A percentile compares a stretch with the other conserved stretches of the same genome.
Evolutionary conservation across 176 grass and related monocot genomes (phyloP).

Genomic region (Musa troglodytarum): DNA sequence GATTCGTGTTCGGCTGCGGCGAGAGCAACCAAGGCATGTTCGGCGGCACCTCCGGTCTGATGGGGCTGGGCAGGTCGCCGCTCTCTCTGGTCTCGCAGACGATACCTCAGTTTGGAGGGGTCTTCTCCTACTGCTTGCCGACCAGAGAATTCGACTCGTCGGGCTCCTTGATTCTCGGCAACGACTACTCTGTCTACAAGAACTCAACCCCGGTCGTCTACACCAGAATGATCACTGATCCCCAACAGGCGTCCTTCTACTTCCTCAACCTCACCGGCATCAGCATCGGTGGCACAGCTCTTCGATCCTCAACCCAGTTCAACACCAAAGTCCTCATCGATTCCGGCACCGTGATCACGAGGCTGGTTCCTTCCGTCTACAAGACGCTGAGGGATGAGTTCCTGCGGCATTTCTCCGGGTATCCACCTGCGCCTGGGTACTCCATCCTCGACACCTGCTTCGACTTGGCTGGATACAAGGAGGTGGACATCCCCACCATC

Average conservation of each 20-base stretch:
- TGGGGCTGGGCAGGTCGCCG: conserved; percentile 68
- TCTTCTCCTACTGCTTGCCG: conserved; percentile 84
- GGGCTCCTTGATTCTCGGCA: conserved; percentile 19
- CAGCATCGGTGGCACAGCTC: not conserved
- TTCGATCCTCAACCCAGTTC: not conserved
- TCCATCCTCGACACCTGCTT: conserved; percentile 12
- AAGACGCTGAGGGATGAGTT: not conserved
- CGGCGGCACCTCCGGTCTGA: conserved; percentile 59
- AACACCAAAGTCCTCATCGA: conserved; percentile 1
- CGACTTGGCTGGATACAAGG: conserved; percentile 6
- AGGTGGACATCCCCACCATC: conserved; percentile 2
- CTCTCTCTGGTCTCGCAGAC: conserved; percentile 64
- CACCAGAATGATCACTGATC: conserved; percentile 3
- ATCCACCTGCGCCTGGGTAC: not conserved
- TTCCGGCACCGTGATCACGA: conserved; percentile 13
- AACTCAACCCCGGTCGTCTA: not conserved
- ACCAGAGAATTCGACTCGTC: conserved; percentile 41
- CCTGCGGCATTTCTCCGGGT: not conserved
- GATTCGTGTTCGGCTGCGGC: conserved; percentile 19
- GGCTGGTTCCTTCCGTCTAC: conserved; percentile 6
- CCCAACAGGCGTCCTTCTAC: conserved; percentile 5
- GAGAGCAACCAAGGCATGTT: conserved; percentile 68
- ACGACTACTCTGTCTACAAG: not conserved
- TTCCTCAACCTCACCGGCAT: conserved; percentile 13
- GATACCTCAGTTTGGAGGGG: conserved; percentile 46